Conservation (phyloP, 2,329 filamentous ascomycete genomes). For the Colletotrichum ledebouriae region DNA sequence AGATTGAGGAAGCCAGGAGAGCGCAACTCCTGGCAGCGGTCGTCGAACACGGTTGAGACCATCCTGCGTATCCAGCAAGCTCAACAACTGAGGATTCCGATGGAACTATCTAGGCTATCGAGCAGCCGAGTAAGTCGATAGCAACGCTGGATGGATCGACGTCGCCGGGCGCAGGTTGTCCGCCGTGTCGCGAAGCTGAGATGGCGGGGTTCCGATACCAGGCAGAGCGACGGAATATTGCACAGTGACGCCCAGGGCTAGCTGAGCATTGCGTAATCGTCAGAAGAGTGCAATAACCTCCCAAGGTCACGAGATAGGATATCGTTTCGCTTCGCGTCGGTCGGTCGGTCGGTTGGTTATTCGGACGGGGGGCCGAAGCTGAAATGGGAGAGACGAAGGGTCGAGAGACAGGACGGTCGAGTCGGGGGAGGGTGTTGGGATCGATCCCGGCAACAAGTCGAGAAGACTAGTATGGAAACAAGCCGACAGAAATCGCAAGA, state of each 20-base stretch:
- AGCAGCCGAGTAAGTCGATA: slow-evolving; percentile 8
- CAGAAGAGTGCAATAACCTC: slow-evolving; percentile 5
- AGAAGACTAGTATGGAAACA: not conserved
- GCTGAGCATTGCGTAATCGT: slow-evolving; percentile 36
- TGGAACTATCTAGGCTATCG: not conserved
- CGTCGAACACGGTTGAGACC: slow-evolving; percentile 42
- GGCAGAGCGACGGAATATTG: slow-evolving; percentile 23
- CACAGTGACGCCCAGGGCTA: slow-evolving; percentile 16
- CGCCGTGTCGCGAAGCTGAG: slow-evolving; percentile 22
- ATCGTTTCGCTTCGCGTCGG: slow-evolving; percentile 23
- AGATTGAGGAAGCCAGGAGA: slow-evolving; percentile 68
- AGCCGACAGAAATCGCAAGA: not conserved
- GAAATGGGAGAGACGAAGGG: slow-evolving; percentile 18
- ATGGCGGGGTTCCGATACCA: slow-evolving; percentile 23
- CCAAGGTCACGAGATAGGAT: slow-evolving; percentile 11
- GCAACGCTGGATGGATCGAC: not conserved
- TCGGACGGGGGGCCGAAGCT: slow-evolving; percentile 29
- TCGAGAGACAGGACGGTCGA: slow-evolving; percentile 11
- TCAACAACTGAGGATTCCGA: not conserved
- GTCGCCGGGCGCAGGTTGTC: slow-evolving; percentile 11
- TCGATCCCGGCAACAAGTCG: not conserved
- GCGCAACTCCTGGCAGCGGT: slow-evolving; percentile 65
- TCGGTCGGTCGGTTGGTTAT: slow-evolving; percentile 9
- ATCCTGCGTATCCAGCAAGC: slow-evolving; percentile 3
- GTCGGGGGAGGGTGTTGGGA: slow-evolving; percentile 7